Conservation (phyloP, 768 basidiomycete genomes). For the Mycena amicta region DNA sequence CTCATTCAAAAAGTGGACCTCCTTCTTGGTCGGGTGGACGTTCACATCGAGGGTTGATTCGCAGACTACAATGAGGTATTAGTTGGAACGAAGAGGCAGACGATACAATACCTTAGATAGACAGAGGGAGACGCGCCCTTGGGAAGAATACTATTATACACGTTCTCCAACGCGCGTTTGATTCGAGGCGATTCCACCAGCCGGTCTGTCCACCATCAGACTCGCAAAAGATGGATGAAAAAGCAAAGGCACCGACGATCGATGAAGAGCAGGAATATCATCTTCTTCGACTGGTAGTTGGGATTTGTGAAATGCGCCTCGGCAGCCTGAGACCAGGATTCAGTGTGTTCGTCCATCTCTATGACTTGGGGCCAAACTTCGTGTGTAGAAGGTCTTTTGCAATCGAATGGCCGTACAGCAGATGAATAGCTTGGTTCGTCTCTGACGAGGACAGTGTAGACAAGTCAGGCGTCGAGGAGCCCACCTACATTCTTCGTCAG, state of each 20-base stretch:
- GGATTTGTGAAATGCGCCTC: constrained; percentile 81
- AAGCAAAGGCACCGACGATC: constrained; percentile 70
- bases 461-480: constrained; percentile 74
- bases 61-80: constrained; percentile 50
- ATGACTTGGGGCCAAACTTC: constrained; percentile 33
- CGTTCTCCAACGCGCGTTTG: constrained; percentile 83
- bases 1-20: constrained; percentile 93
- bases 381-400: constrained; percentile 71
- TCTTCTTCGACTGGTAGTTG: constrained; percentile 89
- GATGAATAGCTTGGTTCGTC: constrained; percentile 67
- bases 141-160: constrained; percentile 82
- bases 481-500: constrained; percentile 50
- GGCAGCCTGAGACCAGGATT: constrained; percentile 62
- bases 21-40: constrained; percentile 96
- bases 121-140: constrained; percentile 90
- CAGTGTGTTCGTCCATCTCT: constrained; percentile 26
- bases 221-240: neutral
- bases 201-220: constrained; percentile 61
- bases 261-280: constrained; percentile 86
- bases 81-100: neutral
- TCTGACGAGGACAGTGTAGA: constrained; percentile 75
- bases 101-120: constrained; percentile 77
- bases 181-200: constrained; percentile 87
- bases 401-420: constrained; percentile 82
- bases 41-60: constrained; percentile 96